Percentiles rank a stretch among this genome's conserved stretches.
phyloP scores from a whole-genome alignment of 306 rosid species.

The Rosa lucieae region DNA sequence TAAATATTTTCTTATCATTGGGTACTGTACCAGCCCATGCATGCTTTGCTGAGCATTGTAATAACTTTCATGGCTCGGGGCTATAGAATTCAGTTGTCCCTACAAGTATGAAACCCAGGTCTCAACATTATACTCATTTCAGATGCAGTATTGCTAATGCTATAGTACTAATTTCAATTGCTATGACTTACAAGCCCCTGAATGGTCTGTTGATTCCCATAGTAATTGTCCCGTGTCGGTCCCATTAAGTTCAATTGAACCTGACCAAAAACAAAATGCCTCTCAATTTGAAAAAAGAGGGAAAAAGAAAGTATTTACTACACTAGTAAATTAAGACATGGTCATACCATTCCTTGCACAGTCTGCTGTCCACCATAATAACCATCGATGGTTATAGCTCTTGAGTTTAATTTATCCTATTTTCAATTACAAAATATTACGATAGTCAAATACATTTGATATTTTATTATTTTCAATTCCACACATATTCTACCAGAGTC shows the following conservation, averaged over 20 bases:
- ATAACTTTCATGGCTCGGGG: conserved; percentile 85
- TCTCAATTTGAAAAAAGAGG: neutral
- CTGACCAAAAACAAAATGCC: conserved; percentile 30
- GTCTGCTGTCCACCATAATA: conserved; percentile 76
- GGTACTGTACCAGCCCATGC: conserved; percentile 79
- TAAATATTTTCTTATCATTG: conserved; percentile 26
- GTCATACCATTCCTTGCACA: conserved; percentile 91
- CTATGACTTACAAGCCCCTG: conserved; percentile 75
- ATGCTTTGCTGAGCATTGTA: conserved; percentile 81
- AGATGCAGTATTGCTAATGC: conserved; percentile 6
- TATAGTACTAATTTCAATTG: conserved; percentile 15
- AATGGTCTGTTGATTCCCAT: conserved; percentile 84
- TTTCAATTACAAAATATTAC: neutral
- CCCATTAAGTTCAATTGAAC: conserved; percentile 91
- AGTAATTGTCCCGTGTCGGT: conserved; percentile 90
- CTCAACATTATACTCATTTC: conserved; percentile 11
- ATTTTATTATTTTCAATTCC: neutral
- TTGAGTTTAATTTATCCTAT: conserved; percentile 80
- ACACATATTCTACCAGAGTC: neutral
- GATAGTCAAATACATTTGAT: neutral
- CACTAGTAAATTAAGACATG: conserved; percentile 20
- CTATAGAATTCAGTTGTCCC: conserved; percentile 91
- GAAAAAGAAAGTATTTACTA: neutral
- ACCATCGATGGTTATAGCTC: conserved; percentile 82
- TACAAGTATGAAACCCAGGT: conserved; percentile 33